phyloP scores from a whole-genome alignment of 1,139 yeast species.

The Yamadazyma sp. region DNA sequence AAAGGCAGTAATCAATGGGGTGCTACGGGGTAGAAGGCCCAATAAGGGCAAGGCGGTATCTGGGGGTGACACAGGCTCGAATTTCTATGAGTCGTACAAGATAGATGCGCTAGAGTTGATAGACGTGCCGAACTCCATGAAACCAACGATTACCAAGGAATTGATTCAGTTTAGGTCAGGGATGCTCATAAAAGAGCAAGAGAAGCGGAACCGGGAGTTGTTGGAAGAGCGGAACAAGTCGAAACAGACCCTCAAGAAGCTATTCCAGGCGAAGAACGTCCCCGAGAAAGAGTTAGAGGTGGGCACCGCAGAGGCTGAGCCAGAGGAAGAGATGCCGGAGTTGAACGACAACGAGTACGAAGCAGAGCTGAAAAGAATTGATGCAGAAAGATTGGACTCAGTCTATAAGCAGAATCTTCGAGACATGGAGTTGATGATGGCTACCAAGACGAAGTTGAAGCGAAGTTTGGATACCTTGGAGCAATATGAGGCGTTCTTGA shows the following conservation, averaged over 20 bases:
- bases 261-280: conserved; percentile 21
- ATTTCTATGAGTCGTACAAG: conserved; percentile 46
- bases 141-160: conserved; percentile 58
- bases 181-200: conserved; percentile 58
- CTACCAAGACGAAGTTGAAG: conserved; percentile 18
- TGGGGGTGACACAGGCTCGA: conserved; percentile 22
- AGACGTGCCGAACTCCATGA: conserved; percentile 61
- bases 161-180: conserved; percentile 63
- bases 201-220: conserved; percentile 52
- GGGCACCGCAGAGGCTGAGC: conserved; percentile 10
- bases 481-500: conserved; percentile 33
- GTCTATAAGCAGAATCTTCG: conserved; percentile 19
- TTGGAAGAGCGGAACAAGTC: conserved; percentile 54
- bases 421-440: conserved; percentile 19
- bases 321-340: conserved; percentile 12
- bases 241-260: conserved; percentile 47
- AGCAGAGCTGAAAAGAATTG: conserved; percentile 17
- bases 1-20: conserved; percentile 1
- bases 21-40: neutral
- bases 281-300: conserved; percentile 29
- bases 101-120: conserved; percentile 61
- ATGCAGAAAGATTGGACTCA: conserved; percentile 12
- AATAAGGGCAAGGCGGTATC: conserved; percentile 11
- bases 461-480: conserved; percentile 20
- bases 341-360: conserved; percentile 38